These are phyloP conservation scores for Entomortierella beljakovae DNA, from an alignment of 192 early-diverging fungal species.

Conservation along the genomic window DNA sequence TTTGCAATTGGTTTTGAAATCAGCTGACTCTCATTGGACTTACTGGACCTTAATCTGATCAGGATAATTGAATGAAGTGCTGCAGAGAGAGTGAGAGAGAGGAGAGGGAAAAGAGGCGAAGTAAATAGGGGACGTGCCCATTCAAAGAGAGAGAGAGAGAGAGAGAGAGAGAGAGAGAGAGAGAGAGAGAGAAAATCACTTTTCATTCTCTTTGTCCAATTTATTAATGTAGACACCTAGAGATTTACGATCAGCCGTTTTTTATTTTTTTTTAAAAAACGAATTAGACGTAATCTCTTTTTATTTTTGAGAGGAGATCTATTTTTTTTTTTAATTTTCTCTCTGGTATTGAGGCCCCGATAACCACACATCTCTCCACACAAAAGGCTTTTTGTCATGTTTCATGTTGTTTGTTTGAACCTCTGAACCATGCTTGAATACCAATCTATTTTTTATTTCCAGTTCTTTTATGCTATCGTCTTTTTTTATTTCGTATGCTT, in stretches of 20 bases:
- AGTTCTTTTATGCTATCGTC: neutral
- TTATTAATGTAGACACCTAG: no score
- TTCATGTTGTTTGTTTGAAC: neutral
- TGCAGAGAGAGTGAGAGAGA: no score
- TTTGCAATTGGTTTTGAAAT: neutral
- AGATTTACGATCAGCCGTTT: no score
- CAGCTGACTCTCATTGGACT: constrained; percentile 14
- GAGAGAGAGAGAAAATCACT: neutral
- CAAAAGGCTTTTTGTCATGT: neutral
- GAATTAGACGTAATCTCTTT: neutral
- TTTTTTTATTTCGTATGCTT: neutral
- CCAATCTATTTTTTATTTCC: neutral
- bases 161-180: neutral
- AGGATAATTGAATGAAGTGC: constrained; percentile 17
- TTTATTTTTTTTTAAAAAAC: neutral
- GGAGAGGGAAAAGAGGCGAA: constrained; percentile 20
- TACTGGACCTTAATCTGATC: constrained; percentile 29
- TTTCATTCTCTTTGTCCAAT: no score
- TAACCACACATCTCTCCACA: neutral
- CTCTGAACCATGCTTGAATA: neutral
- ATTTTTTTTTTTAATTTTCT: constrained; percentile 11
- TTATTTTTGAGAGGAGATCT: no score
- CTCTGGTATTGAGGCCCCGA: neutral
- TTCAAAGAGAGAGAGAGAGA: neutral
- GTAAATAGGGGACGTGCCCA: constrained; percentile 25